These are phyloP conservation scores for Begonia fuchsioides DNA, from an alignment of 306 rosid species.

Conservation along the genomic window DNA sequence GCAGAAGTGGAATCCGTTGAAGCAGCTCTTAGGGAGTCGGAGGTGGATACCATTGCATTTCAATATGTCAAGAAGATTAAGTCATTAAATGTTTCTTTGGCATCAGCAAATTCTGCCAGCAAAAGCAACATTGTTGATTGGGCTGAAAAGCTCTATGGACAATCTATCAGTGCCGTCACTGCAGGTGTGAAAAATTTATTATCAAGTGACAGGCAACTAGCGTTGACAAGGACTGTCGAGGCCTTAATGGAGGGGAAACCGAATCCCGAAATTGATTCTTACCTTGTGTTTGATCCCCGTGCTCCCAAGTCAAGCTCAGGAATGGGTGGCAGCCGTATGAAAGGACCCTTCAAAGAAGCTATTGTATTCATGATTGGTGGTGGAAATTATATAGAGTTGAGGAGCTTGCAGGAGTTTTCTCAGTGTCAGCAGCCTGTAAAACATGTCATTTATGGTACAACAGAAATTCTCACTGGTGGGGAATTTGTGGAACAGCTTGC, in stretches of 20 bases:
- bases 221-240: slow-evolving; percentile 83
- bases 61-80: slow-evolving; percentile 76
- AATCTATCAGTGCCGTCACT: slow-evolving; percentile 81
- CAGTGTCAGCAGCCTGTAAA: slow-evolving; percentile 69
- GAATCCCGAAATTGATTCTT: slow-evolving; percentile 80
- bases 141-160: slow-evolving; percentile 96
- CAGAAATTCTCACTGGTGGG: slow-evolving; percentile 81
- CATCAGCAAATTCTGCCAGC: slow-evolving; percentile 81
- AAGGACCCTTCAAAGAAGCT: slow-evolving; percentile 92
- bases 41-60: slow-evolving; percentile 80
- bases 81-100: slow-evolving; percentile 66
- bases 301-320: slow-evolving; percentile 71
- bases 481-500: slow-evolving; percentile 90
- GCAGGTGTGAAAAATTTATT: slow-evolving; percentile 92
- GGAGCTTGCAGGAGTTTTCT: slow-evolving; percentile 75
- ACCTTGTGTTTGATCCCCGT: slow-evolving; percentile 77
- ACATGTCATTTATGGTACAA: slow-evolving; percentile 81
- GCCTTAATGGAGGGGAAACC: slow-evolving; percentile 92
- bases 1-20: slow-evolving; percentile 83
- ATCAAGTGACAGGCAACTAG: slow-evolving; percentile 84
- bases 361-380: slow-evolving; percentile 95
- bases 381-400: slow-evolving; percentile 84
- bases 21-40: slow-evolving; percentile 63
- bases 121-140: slow-evolving; percentile 90
- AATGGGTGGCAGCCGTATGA: slow-evolving; percentile 49